These are phyloP conservation scores for Acacia melanoxylon DNA, from an alignment of 306 rosid species.

Conservation along the genomic window DNA sequence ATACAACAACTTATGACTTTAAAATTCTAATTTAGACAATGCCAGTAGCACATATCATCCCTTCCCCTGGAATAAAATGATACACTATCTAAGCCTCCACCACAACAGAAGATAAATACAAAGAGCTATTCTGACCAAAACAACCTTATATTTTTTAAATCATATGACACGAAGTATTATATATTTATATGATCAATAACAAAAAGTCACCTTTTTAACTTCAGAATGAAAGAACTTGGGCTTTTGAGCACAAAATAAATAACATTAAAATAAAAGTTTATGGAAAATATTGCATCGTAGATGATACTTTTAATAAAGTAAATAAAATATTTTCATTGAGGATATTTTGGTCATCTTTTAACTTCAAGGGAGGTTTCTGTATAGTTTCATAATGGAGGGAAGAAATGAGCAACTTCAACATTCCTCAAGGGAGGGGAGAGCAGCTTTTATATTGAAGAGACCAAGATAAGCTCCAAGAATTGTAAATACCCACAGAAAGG, in stretches of 20 bases:
- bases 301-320: not conserved
- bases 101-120: not conserved
- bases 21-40: conserved; percentile 26
- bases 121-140: not conserved
- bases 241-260: not conserved
- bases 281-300: not conserved
- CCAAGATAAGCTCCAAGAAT: conserved; percentile 21
- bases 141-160: not conserved
- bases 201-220: not conserved
- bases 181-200: not conserved
- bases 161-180: not conserved
- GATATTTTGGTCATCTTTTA: not conserved
- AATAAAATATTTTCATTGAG: not conserved
- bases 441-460: conserved; percentile 10
- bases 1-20: conserved; percentile 33
- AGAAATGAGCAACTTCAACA: not conserved
- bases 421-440: not conserved
- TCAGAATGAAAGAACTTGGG: not conserved
- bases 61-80: not conserved
- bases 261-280: not conserved
- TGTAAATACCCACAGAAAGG: conserved; percentile 21
- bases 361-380: not conserved
- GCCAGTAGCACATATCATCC: conserved; percentile 25
- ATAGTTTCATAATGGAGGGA: not conserved
- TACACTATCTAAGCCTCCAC: not conserved